phyloP scores from a whole-genome alignment of 73 alveolate genomes.

The Tetrahymena elliotti region DNA sequence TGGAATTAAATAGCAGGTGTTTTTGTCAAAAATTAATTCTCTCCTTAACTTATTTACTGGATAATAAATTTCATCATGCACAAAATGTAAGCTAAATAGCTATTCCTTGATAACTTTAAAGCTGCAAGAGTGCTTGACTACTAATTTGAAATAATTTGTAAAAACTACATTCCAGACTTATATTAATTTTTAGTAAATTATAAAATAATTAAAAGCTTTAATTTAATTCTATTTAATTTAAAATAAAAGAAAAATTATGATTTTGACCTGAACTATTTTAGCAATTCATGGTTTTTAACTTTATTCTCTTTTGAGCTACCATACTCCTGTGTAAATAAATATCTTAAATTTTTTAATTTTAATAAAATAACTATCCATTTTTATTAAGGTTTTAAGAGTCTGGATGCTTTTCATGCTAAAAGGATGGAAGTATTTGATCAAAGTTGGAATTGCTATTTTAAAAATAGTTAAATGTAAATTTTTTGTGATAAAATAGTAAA shows the following conservation, averaged over 20 bases:
- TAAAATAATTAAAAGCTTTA: background rate
- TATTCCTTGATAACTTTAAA: background rate
- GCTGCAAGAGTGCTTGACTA: background rate
- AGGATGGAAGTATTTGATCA: background rate
- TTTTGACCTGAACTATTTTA: background rate
- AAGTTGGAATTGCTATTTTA: background rate
- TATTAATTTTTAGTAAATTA: background rate
- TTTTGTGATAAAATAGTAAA: too few species aligned
- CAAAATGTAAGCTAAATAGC: background rate
- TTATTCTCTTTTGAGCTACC: background rate
- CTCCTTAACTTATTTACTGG: background rate
- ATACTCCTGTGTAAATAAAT: background rate
- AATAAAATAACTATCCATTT: background rate
- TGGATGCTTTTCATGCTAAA: background rate
- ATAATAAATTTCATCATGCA: background rate
- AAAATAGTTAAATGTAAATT: background rate
- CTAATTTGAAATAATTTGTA: background rate
- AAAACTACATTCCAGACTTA: background rate
- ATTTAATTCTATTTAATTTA: background rate
- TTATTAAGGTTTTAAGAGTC: background rate
- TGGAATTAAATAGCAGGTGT: background rate
- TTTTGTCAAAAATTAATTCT: background rate
- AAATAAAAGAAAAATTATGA: background rate
- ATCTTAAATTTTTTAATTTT: background rate
- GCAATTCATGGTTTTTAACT: background rate